Conservation (phyloP, 177 flowering plant genomes). For the Viscum album region DNA sequence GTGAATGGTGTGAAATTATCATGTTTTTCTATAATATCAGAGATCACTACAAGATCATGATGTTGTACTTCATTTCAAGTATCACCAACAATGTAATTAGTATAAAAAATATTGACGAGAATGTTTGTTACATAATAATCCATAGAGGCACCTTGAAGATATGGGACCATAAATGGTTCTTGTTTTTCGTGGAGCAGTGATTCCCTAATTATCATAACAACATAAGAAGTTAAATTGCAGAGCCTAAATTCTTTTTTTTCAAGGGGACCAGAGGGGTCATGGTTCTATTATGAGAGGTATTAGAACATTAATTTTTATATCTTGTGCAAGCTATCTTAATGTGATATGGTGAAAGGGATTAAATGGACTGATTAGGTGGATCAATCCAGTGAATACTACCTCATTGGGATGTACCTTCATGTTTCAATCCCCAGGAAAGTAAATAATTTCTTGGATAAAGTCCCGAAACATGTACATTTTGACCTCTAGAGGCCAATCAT, state of each 20-base stretch:
- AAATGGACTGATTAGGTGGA: background rate
- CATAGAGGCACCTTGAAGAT: too few relatives aligned
- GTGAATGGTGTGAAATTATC: background rate
- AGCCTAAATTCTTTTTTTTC: background rate
- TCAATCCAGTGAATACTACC: background rate
- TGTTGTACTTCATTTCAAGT: background rate
- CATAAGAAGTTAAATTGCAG: background rate
- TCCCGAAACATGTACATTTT: background rate
- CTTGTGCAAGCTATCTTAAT: background rate
- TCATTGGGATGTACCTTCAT: conserved; percentile 2
- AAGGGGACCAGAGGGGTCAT: background rate
- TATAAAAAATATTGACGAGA: too few relatives aligned
- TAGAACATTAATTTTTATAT: background rate
- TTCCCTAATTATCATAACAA: background rate
- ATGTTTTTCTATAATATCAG: background rate
- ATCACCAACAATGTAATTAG: too few relatives aligned
- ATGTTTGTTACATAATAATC: too few relatives aligned
- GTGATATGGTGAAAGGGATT: background rate
- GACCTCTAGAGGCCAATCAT: conserved; percentile 12
- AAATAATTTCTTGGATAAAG: background rate
- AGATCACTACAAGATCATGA: too few relatives aligned
- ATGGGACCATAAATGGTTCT: background rate
- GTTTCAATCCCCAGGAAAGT: conserved; percentile 2
- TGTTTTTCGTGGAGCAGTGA: background rate
- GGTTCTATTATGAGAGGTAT: background rate